phyloP scores from a whole-genome alignment of 2,329 filamentous ascomycete genomes.

The Coniochaeta sp. region DNA sequence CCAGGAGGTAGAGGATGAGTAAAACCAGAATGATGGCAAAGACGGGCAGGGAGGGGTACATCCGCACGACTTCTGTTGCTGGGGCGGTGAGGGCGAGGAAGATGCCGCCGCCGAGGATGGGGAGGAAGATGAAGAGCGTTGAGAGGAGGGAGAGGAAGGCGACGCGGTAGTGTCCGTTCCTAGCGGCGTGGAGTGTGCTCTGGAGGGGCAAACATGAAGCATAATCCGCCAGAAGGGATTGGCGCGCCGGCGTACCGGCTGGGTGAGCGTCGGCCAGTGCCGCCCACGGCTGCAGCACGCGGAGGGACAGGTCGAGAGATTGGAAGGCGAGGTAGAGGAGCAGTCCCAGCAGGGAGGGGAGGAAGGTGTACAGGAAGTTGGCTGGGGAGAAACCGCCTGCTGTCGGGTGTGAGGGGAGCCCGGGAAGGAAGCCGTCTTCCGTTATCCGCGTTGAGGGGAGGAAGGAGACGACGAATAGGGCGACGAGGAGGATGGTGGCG shows the following conservation, averaged over 20 bases:
- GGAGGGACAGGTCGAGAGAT: constrained; percentile 57
- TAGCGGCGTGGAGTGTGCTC: constrained; percentile 47
- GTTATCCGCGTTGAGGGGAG: constrained; percentile 58
- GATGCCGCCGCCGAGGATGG: constrained; percentile 60
- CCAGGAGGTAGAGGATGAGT: constrained; percentile 62
- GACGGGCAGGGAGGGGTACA: constrained; percentile 67
- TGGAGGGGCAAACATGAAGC: constrained; percentile 58
- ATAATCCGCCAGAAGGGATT: constrained; percentile 65
- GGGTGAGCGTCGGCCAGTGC: constrained; percentile 43
- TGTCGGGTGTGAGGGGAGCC: constrained; percentile 54
- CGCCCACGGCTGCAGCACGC: constrained; percentile 63
- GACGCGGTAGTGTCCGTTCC: constrained; percentile 59
- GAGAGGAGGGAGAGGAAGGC: constrained; percentile 55
- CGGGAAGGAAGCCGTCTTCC: constrained; percentile 64
- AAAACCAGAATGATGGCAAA: constrained; percentile 69
- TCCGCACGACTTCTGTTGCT: constrained; percentile 41
- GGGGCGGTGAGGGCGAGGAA: constrained; percentile 66
- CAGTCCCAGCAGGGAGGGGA: constrained; percentile 62
- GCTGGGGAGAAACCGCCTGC: constrained; percentile 69
- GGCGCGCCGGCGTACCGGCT: constrained; percentile 51
- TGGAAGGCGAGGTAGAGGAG: constrained; percentile 62
- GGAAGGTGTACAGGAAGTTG: constrained; percentile 79
- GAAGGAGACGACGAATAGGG: constrained; percentile 73
- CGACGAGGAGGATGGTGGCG: constrained; percentile 55
- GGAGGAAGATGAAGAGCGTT: constrained; percentile 53